Percentiles rank a stretch among this genome's conserved stretches.
Conservation (phyloP, 169 alveolate genomes). For the Theileria luwenshuni region DNA sequence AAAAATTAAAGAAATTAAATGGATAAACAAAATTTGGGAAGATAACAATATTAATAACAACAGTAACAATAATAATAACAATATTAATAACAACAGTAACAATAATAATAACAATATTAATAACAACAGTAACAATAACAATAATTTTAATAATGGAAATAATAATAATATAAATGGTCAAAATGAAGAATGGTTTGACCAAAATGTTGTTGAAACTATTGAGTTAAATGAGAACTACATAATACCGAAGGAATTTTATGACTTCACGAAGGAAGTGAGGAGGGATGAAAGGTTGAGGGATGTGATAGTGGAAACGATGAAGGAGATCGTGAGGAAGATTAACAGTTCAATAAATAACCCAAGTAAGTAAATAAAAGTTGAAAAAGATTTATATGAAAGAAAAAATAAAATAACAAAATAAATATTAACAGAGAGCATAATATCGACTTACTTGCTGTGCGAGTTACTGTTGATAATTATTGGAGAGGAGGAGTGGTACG, state of each 20-base stretch:
- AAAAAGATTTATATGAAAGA: too few species aligned
- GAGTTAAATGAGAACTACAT: not conserved
- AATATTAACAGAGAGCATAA: constrained; percentile 9
- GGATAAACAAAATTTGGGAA: not conserved
- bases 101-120: too few species aligned
- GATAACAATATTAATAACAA: too few species aligned
- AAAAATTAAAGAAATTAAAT: not conserved
- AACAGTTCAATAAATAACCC: constrained; percentile 9
- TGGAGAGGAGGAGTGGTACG: constrained; percentile 14
- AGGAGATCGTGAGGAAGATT: constrained; percentile 16
- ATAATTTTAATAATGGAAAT: too few species aligned
- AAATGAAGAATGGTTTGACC: too few species aligned
- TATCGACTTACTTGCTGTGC: constrained; percentile 13
- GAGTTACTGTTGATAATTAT: constrained; percentile 18
- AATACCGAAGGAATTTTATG: constrained; percentile 11
- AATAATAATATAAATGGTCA: too few species aligned
- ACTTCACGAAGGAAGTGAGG: constrained; percentile 6
- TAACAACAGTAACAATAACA: too few species aligned
- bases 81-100: too few species aligned
- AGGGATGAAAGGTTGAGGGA: constrained; percentile 14
- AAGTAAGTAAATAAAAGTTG: constrained; percentile 9
- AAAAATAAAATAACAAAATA: too few species aligned
- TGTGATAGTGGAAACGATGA: constrained; percentile 1
- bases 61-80: too few species aligned
- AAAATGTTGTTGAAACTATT: too few species aligned